Evolutionary conservation across 768 basidiomycete genomes (phyloP), one percentile per base, ranked within the genome.

Genomic region (Tricholoma sp.): DNA sequence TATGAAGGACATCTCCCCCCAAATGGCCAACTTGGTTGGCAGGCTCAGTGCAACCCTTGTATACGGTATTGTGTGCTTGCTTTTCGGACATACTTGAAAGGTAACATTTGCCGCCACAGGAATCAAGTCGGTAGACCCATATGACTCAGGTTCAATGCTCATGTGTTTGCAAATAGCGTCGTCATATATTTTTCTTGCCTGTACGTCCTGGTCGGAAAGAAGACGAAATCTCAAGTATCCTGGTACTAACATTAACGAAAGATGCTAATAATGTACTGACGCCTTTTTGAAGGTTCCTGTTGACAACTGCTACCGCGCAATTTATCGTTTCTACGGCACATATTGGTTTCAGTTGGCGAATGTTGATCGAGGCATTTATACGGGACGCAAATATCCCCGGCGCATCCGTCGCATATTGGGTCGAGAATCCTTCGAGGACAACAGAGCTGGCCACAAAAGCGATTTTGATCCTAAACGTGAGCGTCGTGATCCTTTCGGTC

Each of bases 311-410:
- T 4, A 59, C 57, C 10, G 12, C 55, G 11, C 61, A 64, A 43
- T 64, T 64, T 39, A 14, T 60, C n/a, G 31, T 62, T 6, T 60
- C 61, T 1, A 62, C 61, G 5, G 32, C 50, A 24, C 59, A 60
- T 34, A 37, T 61, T 12, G 59, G 49, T 34, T 49, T 56, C 7
- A 52, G 46, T 5, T 52, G 62, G 35, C 39, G 54, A 29, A 50
- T 54, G 47, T 29, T 62, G 5, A 55, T 62, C 11, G 57, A 62
- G 22, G 54, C 50, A 3, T 57, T 62, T 55, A 52, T 60, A 8
- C 32, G 31, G 21, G 19, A 51, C 1, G 41, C 27, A 11, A n/a
- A 35, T 19, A 49, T 32, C 27, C 32, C 56, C 12, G 59, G 45
- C 14, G 49, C 41, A 5, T 37, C 43, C 45, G 6, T 14, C 16